Evolutionary conservation across 2,329 filamentous ascomycete species (phyloP).

Genomic region (Cladosporium austrohemisphaericum): DNA sequence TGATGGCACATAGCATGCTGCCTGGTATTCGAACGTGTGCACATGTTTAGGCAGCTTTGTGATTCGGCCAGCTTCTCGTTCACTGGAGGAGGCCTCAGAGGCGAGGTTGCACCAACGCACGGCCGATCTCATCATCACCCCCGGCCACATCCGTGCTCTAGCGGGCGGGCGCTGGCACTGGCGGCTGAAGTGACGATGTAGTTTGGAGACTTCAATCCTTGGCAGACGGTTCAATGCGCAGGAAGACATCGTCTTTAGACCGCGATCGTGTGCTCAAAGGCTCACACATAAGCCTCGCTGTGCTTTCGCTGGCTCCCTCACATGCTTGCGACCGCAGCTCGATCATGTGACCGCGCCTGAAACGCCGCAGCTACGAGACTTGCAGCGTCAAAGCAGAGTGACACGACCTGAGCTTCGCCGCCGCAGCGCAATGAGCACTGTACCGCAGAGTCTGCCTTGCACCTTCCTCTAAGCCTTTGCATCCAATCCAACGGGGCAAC

Average conservation of each 20-base stretch:
- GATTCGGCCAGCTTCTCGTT: too few relatives aligned
- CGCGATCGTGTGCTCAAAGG: neutral
- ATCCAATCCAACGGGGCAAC: neutral
- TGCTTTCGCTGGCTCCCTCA: neutral
- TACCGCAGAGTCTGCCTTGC: constrained; percentile 3
- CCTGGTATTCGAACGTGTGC: too few relatives aligned
- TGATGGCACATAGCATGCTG: too few relatives aligned
- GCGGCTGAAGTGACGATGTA: constrained; percentile 9
- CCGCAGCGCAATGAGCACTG: constrained; percentile 7
- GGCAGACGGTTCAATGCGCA: constrained; percentile 6
- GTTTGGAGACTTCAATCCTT: constrained; percentile 10
- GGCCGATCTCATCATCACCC: neutral
- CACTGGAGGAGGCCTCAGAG: too few relatives aligned
- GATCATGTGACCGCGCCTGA: constrained; percentile 11
- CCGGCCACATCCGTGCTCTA: constrained; percentile 9
- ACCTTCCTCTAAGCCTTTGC: neutral
- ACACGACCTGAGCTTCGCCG: constrained; percentile 9
- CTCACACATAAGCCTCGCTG: neutral
- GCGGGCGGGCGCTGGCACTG: constrained; percentile 8
- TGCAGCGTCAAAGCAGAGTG: neutral
- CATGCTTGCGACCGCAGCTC: constrained; percentile 1
- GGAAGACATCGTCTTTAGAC: constrained; percentile 11
- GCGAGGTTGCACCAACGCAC: too few relatives aligned
- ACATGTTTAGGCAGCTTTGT: too few relatives aligned
- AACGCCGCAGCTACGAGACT: constrained; percentile 5